These are phyloP conservation scores for Cyclaneusma minus DNA, from an alignment of 2,329 filamentous ascomycete genomes.

Conservation along the genomic window DNA sequence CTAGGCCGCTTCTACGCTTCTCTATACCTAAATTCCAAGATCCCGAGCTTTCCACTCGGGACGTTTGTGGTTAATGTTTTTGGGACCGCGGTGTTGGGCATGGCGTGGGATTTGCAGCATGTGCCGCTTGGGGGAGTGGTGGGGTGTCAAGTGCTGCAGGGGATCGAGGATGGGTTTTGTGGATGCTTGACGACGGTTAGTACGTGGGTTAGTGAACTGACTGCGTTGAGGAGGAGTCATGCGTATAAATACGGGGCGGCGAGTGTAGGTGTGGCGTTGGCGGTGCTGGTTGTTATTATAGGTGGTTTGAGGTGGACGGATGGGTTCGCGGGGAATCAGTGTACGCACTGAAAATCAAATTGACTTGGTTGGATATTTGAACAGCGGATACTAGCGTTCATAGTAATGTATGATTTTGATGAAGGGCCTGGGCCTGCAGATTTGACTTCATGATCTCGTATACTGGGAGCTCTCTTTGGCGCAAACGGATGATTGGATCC, in stretches of 20 bases:
- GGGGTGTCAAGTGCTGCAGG: conserved; percentile 54
- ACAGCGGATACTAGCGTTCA: too few relatives aligned
- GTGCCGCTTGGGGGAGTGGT: conserved; percentile 34
- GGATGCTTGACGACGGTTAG: conserved; percentile 51
- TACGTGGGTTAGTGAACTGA: conserved; percentile 49
- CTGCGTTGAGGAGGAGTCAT: conserved; percentile 32
- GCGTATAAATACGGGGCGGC: conserved; percentile 53
- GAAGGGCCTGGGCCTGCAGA: too few relatives aligned
- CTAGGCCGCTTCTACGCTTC: conserved; percentile 61
- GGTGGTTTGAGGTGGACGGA: conserved; percentile 58
- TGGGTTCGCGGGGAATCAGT: conserved; percentile 28
- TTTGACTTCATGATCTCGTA: too few relatives aligned
- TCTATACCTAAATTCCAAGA: conserved; percentile 50
- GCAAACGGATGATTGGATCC: too few relatives aligned
- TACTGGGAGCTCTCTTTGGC: too few relatives aligned
- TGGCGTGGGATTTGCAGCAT: conserved; percentile 69
- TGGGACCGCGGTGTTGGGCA: conserved; percentile 59
- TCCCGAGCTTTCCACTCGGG: conserved; percentile 61
- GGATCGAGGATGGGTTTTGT: conserved; percentile 52
- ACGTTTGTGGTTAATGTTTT: conserved; percentile 73
- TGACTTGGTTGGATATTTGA: too few relatives aligned
- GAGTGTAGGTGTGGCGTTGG: conserved; percentile 44
- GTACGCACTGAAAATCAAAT: conserved; percentile 13
- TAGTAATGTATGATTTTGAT: too few relatives aligned
- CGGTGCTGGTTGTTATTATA: conserved; percentile 53